Evolutionary conservation across 1,284 basidiomycete species (phyloP), one percentile per base, ranked within the genome.

Genomic region (Ganoderma leucocontextum): DNA sequence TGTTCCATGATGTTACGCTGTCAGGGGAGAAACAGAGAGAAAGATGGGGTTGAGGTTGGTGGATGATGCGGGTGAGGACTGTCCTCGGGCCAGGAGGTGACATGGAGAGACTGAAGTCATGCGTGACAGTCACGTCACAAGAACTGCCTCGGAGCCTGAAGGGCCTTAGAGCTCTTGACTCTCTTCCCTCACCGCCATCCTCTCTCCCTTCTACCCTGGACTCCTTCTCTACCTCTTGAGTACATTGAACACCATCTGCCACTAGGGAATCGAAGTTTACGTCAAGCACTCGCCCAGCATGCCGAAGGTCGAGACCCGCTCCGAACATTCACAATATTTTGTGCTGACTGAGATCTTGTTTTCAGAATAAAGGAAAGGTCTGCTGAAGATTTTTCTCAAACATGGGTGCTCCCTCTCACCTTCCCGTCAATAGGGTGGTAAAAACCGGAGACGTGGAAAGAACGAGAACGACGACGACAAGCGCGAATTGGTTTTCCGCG

Each of bases 401-500:
- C n/a, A 44, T 13, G 2, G 36, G 35, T n/a, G 8, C 36, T 44
- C 25, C 36, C 15, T 60, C 58, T 41, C 39, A 60, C 7, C 2
- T 47, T 58, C 10, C 29, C 47, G 59, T 63, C 13, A 60, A 12
- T 75, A 99, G 95, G 97, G 98, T 81, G 98, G 98, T 74, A 99
- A 99, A 88, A 99, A 99, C 86, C 91, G 98, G 83, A 90, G 97
- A 88, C 90, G 97, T 85, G 97, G 97, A 89, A 99, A 99, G 91
- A 99, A 99, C 85, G 97, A 99, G 84, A 97, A 96, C 83, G 96
- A 98, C 73, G 94, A 94, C 74, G 96, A 98, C 85, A 99, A 99
- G 88, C 94, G 98, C 77, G 98, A 99, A 82, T 90, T 99, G 61
- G 96, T 99, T 62, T 99, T 99, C 89, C 95, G 96, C 78, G 97